phyloP scores from a whole-genome alignment of 2,329 filamentous ascomycete species.

The Diaporthe nobilis region DNA sequence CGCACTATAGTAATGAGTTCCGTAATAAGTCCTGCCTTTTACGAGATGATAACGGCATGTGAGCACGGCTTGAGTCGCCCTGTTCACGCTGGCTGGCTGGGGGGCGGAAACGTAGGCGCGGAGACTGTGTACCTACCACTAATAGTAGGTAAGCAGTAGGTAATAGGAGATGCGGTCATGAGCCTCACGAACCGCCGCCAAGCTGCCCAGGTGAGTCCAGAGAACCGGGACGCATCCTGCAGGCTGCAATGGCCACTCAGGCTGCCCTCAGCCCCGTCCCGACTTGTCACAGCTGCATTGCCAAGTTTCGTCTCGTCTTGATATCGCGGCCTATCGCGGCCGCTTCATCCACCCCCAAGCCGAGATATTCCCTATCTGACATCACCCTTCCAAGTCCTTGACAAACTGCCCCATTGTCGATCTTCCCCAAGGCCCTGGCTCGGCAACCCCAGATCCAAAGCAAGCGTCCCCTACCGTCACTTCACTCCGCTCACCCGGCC shows the following conservation, averaged over 20 bases:
- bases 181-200: constrained; percentile 26
- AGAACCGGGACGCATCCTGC: constrained; percentile 32
- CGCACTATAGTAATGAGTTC: constrained; percentile 27
- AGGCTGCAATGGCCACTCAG: constrained; percentile 16
- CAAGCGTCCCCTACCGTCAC: background rate
- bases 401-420: constrained; percentile 10
- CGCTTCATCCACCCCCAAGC: constrained; percentile 15
- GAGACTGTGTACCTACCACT: background rate
- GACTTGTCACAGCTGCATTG: constrained; percentile 21
- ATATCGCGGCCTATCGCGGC: constrained; percentile 16
- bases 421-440: background rate
- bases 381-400: constrained; percentile 23
- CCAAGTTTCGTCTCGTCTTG: constrained; percentile 20
- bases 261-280: background rate
- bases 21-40: constrained; percentile 26
- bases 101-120: background rate
- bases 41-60: constrained; percentile 25
- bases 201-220: constrained; percentile 30
- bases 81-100: background rate
- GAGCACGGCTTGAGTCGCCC: constrained; percentile 20
- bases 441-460: constrained; percentile 19
- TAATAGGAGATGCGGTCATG: background rate
- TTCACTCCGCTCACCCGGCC: constrained; percentile 28
- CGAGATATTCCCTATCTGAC: constrained; percentile 40
- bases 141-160: background rate